phyloP scores from a whole-genome alignment of 2,329 filamentous ascomycete species.

The Purpureocillium lavendulum region DNA sequence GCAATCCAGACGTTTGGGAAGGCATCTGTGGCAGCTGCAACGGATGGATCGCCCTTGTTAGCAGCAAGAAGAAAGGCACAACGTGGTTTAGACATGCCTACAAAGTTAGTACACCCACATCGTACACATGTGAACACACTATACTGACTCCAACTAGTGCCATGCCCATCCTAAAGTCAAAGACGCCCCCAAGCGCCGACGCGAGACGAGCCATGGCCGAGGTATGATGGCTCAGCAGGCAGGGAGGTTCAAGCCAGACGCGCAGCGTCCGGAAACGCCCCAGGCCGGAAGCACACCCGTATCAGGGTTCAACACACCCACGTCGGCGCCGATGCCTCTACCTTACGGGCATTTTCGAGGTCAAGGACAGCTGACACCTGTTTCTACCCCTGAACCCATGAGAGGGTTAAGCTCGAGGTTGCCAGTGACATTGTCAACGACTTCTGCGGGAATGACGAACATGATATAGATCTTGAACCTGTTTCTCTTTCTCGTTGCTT shows the following conservation, averaged over 20 bases:
- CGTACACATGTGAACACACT: neutral
- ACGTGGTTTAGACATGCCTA: slow-evolving; percentile 88
- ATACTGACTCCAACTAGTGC: slow-evolving; percentile 37
- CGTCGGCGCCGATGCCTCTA: slow-evolving; percentile 1
- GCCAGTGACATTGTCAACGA: too few species aligned
- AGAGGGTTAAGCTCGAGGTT: neutral
- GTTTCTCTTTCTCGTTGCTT: too few species aligned
- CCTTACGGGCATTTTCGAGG: neutral
- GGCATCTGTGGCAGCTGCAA: slow-evolving; percentile 70
- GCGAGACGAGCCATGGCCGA: slow-evolving; percentile 43
- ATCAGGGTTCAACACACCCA: slow-evolving; percentile 8
- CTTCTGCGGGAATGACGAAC: too few species aligned
- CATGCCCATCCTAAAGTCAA: slow-evolving; percentile 66
- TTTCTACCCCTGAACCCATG: slow-evolving; percentile 1
- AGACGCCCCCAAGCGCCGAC: slow-evolving; percentile 59
- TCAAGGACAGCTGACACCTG: neutral
- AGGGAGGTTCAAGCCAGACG: slow-evolving; percentile 38
- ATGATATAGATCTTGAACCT: too few species aligned
- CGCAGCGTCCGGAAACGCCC: slow-evolving; percentile 24
- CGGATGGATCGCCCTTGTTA: slow-evolving; percentile 74
- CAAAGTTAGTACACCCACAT: slow-evolving; percentile 49
- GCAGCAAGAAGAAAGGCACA: slow-evolving; percentile 86
- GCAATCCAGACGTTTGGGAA: slow-evolving; percentile 76
- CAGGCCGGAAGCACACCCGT: slow-evolving; percentile 12
- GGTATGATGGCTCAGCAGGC: slow-evolving; percentile 31